phyloP scores from a whole-genome alignment of 495 filamentous ascomycete genomes.

The Massariosphaeria phaeospora region DNA sequence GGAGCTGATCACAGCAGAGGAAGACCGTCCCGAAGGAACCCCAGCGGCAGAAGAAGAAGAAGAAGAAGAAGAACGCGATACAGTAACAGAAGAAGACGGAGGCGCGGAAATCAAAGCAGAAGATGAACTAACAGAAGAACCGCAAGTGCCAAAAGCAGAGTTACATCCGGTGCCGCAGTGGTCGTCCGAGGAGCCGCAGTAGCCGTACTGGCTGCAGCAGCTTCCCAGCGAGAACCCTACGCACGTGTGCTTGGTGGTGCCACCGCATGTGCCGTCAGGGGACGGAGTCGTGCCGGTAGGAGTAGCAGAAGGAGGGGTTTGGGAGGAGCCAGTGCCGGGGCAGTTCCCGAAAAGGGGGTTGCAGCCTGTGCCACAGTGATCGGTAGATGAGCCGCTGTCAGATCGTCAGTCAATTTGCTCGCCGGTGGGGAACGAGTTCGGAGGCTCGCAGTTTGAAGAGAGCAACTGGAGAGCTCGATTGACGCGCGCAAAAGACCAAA shows the following conservation, averaged over 20 bases:
- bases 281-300: constrained; percentile 36
- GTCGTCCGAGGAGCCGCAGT: constrained; percentile 40
- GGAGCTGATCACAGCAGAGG: background rate
- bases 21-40: background rate
- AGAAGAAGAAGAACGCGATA: background rate
- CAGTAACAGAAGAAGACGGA: background rate
- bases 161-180: constrained; percentile 52
- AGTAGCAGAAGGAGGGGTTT: background rate
- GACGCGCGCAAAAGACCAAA: no score
- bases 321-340: background rate
- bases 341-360: constrained; percentile 27
- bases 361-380: constrained; percentile 31
- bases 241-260: constrained; percentile 43
- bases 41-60: background rate
- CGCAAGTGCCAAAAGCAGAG: constrained; percentile 47
- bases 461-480: no score
- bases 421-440: no score
- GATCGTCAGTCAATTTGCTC: no score
- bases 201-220: constrained; percentile 44
- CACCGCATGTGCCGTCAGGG: constrained; percentile 51
- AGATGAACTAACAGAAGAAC: background rate
- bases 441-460: no score
- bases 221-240: constrained; percentile 40
- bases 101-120: background rate
- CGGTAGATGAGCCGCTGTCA: constrained; percentile 1